Conservation (phyloP, 2,329 filamentous ascomycete species). For the Acarospora socialis region DNA sequence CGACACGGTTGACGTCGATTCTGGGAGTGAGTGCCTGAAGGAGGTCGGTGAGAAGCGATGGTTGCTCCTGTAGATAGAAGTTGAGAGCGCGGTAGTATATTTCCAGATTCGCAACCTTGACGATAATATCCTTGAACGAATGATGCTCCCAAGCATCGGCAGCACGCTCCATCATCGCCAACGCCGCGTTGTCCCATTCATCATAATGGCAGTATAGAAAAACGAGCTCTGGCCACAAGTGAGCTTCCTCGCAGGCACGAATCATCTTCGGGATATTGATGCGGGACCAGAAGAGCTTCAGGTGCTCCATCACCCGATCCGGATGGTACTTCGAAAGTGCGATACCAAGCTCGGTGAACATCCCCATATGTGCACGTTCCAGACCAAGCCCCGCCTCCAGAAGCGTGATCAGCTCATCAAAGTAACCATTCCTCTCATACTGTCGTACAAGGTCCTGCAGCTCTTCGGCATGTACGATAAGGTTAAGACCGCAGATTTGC, state of each 20-base stretch:
- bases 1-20: conserved; percentile 97
- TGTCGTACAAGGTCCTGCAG: conserved; percentile 84
- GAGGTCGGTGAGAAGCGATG: conserved; percentile 86
- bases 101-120: conserved; percentile 96
- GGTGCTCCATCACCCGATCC: conserved; percentile 92
- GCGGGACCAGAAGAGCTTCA: conserved; percentile 95
- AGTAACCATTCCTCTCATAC: conserved; percentile 94
- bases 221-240: conserved; percentile 92
- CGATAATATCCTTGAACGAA: conserved; percentile 96
- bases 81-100: conserved; percentile 97
- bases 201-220: conserved; percentile 99
- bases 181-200: conserved; percentile 90
- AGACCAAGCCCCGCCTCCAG: conserved; percentile 90
- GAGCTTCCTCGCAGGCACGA: conserved; percentile 79
- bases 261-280: conserved; percentile 99
- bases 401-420: conserved; percentile 89
- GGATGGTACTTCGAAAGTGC: conserved; percentile 90
- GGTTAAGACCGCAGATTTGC: conserved; percentile 95
- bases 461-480: conserved; percentile 96
- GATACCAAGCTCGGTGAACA: conserved; percentile 90
- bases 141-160: conserved; percentile 98
- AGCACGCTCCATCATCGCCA: conserved; percentile 95
- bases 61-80: conserved; percentile 96
- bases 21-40: conserved; percentile 82
- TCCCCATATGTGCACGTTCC: conserved; percentile 86